A percentile compares a stretch with the other conserved stretches of the same genome.
These are phyloP conservation scores for Zelopaecilomyces penicillatus DNA, from an alignment of 2,329 filamentous ascomycete species.

Conservation along the genomic window DNA sequence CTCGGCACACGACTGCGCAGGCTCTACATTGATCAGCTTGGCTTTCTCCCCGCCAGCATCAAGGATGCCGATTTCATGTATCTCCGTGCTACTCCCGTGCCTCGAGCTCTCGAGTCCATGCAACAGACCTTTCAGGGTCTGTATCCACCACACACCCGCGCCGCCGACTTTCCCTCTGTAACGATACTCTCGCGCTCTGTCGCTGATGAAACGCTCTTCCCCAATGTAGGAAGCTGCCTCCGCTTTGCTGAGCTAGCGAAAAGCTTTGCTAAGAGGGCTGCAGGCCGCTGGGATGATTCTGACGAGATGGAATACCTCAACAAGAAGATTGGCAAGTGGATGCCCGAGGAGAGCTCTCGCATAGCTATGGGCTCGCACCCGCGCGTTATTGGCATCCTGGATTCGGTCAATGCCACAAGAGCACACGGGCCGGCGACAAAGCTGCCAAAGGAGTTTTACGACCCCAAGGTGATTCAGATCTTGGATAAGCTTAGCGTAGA, in stretches of 20 bases:
- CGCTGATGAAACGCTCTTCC: slow-evolving; percentile 69
- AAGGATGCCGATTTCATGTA: slow-evolving; percentile 55
- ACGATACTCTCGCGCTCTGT: slow-evolving; percentile 58
- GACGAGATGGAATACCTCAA: slow-evolving; percentile 80
- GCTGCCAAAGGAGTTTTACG: slow-evolving; percentile 82
- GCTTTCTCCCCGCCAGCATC: slow-evolving; percentile 57
- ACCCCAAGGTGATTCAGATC: slow-evolving; percentile 58
- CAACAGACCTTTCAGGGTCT: slow-evolving; percentile 69
- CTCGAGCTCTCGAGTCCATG: slow-evolving; percentile 67
- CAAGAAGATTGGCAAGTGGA: slow-evolving; percentile 70
- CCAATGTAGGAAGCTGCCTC: slow-evolving; percentile 67
- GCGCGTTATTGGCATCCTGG: slow-evolving; percentile 82
- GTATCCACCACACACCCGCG: slow-evolving; percentile 50
- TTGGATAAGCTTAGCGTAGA: slow-evolving; percentile 72
- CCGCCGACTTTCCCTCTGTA: slow-evolving; percentile 45
- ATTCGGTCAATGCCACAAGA: slow-evolving; percentile 81
- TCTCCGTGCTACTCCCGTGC: slow-evolving; percentile 65
- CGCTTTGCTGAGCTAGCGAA: slow-evolving; percentile 62
- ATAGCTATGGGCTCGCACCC: slow-evolving; percentile 81
- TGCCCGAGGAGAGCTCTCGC: slow-evolving; percentile 59
- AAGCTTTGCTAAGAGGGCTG: slow-evolving; percentile 64
- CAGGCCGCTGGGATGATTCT: slow-evolving; percentile 64
- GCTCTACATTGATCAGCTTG: slow-evolving; percentile 67
- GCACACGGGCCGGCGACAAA: slow-evolving; percentile 69
- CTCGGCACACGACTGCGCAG: slow-evolving; percentile 59